phyloP scores from a whole-genome alignment of 305 asterid species.

The Stenogyne calaminthoides region DNA sequence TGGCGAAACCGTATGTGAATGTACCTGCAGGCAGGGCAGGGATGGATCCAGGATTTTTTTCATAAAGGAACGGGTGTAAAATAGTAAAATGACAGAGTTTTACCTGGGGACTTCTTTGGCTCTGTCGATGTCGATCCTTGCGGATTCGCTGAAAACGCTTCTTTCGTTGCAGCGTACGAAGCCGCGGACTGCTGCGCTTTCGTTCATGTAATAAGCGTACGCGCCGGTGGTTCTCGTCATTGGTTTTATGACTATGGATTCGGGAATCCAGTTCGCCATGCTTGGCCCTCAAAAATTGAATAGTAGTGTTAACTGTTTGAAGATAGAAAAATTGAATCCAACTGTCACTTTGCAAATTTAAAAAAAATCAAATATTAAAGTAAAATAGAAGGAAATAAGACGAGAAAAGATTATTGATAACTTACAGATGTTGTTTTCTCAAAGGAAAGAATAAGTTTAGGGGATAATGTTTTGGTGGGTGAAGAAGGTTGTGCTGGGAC shows the following conservation, averaged over 20 bases:
- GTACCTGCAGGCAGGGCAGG: not conserved
- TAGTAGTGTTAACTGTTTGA: too few species aligned
- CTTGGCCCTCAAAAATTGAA: too few species aligned
- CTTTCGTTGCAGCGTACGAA: not conserved
- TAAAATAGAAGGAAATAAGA: not conserved
- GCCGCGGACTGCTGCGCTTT: not conserved
- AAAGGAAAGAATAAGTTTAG: not conserved
- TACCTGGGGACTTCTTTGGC: not conserved
- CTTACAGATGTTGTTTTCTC: not conserved
- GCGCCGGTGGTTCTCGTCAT: not conserved
- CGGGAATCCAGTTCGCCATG: not conserved
- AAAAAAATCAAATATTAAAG: too few species aligned
- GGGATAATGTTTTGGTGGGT: not conserved
- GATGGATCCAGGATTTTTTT: too few species aligned
- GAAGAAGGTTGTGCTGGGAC: not conserved
- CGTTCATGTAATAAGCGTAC: not conserved
- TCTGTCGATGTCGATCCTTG: not conserved
- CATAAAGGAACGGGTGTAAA: too few species aligned
- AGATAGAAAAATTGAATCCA: too few species aligned
- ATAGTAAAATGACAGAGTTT: too few species aligned
- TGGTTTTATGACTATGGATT: not conserved
- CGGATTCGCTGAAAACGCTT: not conserved
- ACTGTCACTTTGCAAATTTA: not conserved
- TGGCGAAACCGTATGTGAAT: not conserved
- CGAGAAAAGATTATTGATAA: not conserved